A percentile compares a stretch with the other conserved stretches of the same genome.
Conservation (phyloP, 192 early-diverging fungal species). For the Podochytrium sp. region DNA sequence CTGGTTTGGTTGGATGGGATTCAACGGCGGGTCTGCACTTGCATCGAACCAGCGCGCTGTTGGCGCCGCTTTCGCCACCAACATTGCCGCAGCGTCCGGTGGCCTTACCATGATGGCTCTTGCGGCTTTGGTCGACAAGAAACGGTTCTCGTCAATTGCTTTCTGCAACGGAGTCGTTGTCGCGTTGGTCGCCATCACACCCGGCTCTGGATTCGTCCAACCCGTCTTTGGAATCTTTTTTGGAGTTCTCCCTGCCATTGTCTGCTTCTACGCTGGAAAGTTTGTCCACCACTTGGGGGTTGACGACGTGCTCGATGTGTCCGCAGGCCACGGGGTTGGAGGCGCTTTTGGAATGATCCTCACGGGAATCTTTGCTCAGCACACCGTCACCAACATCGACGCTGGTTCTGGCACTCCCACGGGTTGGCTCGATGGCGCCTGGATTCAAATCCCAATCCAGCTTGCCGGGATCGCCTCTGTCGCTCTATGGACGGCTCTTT, state of each 20-base stretch:
- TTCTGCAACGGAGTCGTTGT: conserved; percentile 96
- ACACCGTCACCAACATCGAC: conserved; percentile 68
- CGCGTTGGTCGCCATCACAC: conserved; percentile 92
- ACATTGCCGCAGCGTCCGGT: conserved; percentile 82
- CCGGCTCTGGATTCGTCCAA: conserved; percentile 86
- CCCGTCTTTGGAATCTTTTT: conserved; percentile 65
- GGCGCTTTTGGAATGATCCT: conserved; percentile 82
- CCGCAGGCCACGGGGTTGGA: conserved; percentile 86
- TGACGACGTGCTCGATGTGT: conserved; percentile 73
- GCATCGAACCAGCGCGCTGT: conserved; percentile 92
- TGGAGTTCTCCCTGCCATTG: neutral
- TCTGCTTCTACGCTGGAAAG: conserved; percentile 18
- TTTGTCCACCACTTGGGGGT: neutral
- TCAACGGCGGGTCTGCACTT: conserved; percentile 90
- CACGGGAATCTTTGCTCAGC: conserved; percentile 86
- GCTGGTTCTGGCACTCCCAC: conserved; percentile 54
- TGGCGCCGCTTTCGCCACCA: conserved; percentile 86
- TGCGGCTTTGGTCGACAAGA: conserved; percentile 69
- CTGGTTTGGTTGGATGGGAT: conserved; percentile 90
- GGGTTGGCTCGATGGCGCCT: conserved; percentile 73
- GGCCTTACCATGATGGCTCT: conserved; percentile 79
- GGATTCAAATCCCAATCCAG: conserved; percentile 70
- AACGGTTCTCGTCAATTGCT: conserved; percentile 86
- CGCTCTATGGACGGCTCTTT: conserved; percentile 73
- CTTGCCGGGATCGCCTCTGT: conserved; percentile 66